Percentiles rank a stretch among this genome's conserved stretches.
Evolutionary conservation across 768 basidiomycete species (phyloP).

Genomic region (Kwoniella mangroviensis): DNA sequence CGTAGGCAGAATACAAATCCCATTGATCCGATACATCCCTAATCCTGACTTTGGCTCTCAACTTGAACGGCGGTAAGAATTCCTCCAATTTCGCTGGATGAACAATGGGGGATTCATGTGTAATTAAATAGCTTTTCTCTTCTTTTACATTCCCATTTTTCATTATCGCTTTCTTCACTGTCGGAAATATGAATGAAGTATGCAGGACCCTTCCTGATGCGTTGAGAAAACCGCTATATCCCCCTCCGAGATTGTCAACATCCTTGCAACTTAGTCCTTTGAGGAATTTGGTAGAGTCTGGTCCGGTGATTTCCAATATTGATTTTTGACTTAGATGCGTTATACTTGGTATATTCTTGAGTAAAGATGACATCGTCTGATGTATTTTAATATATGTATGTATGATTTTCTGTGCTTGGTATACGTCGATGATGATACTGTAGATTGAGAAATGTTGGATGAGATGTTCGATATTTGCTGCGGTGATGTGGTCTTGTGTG

Average conservation of each 20-base stretch:
- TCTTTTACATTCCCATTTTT: not conserved
- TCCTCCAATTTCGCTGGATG: conserved; percentile 35
- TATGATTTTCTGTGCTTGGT: not conserved
- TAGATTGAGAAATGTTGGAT: not conserved
- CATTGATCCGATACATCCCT: conserved; percentile 76
- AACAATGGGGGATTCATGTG: conserved; percentile 50
- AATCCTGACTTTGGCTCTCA: conserved; percentile 86
- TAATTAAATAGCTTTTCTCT: conserved; percentile 64
- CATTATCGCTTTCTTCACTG: conserved; percentile 46
- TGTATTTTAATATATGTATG: not conserved
- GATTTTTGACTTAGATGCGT: conserved; percentile 71
- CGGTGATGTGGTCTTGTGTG: no score
- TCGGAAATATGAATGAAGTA: conserved; percentile 81
- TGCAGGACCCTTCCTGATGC: conserved; percentile 82
- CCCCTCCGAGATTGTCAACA: conserved; percentile 63
- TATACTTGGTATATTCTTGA: conserved; percentile 20
- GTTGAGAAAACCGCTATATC: conserved; percentile 76
- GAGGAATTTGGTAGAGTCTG: conserved; percentile 79
- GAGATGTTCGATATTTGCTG: no score
- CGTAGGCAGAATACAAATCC: conserved; percentile 84
- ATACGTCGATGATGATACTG: not conserved
- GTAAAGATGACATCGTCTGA: not conserved
- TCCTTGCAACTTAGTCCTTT: conserved; percentile 70
- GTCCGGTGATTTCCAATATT: conserved; percentile 76
- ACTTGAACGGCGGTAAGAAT: conserved; percentile 73